These are phyloP conservation scores for Rhododendron ferrugineum DNA, from an alignment of 148 eudicot species.

Conservation along the genomic window DNA sequence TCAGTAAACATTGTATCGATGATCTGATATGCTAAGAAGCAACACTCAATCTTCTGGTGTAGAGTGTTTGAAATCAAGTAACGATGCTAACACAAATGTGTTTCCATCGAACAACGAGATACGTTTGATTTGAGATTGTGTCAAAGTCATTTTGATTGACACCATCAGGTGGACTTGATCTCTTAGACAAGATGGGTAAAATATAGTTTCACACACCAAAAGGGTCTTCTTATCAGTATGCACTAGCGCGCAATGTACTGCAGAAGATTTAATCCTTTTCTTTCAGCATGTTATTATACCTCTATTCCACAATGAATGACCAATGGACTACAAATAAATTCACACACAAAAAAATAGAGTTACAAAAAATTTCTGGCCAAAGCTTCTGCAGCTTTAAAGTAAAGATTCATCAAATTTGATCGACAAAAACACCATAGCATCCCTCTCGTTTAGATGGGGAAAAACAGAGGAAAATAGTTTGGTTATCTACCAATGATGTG, in stretches of 20 bases:
- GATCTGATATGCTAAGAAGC: background rate
- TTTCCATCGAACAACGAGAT: background rate
- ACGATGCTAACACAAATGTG: background rate
- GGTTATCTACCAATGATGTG: conserved; percentile 39
- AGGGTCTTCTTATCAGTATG: background rate
- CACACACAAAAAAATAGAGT: background rate
- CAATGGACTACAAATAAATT: background rate
- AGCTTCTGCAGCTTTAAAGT: background rate
- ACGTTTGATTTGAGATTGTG: no score
- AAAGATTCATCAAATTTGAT: background rate
- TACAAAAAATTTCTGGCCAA: background rate
- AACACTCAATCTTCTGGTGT: background rate
- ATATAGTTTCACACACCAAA: background rate
- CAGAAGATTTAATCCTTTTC: background rate
- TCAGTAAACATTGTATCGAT: background rate
- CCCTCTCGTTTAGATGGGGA: background rate
- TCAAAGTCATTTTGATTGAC: no score
- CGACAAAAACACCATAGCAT: background rate
- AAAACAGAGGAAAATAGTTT: background rate
- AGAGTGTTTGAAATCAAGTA: background rate
- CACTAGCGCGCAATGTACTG: background rate
- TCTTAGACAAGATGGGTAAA: background rate
- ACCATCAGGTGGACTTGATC: no score
- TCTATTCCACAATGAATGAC: background rate
- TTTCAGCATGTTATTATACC: background rate